phyloP scores from a whole-genome alignment of 192 early-diverging fungal species.

The Phycomyces blakesleeanus region DNA sequence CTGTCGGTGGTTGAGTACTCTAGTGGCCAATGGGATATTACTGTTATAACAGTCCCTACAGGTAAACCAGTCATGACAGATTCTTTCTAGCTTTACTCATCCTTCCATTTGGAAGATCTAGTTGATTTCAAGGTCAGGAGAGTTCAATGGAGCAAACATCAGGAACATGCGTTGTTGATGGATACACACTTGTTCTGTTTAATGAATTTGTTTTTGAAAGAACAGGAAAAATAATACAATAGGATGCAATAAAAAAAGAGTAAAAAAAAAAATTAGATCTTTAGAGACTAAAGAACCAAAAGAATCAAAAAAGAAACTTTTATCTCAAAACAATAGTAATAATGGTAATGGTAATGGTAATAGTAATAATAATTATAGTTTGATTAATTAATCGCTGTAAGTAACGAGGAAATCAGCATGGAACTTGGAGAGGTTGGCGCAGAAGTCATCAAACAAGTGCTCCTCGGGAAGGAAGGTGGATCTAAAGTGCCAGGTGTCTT shows the following conservation, averaged over 20 bases:
- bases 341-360: too few species aligned
- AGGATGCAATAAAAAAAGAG: background rate
- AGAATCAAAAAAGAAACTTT: too few species aligned
- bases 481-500: constrained; percentile 91
- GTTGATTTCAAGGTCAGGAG: constrained; percentile 59
- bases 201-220: background rate
- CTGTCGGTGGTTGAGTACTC: background rate
- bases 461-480: constrained; percentile 93
- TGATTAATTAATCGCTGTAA: constrained; percentile 10
- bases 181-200: constrained; percentile 72
- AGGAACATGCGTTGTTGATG: constrained; percentile 69
- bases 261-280: background rate
- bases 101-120: background rate
- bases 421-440: constrained; percentile 68
- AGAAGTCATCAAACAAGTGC: constrained; percentile 87
- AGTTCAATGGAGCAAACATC: constrained; percentile 66
- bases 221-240: background rate
- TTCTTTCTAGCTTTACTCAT: background rate
- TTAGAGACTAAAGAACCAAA: too few species aligned
- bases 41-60: constrained; percentile 50
- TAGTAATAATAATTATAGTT: too few species aligned
- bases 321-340: too few species aligned
- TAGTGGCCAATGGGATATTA: constrained; percentile 16
- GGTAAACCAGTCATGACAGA: constrained; percentile 25
- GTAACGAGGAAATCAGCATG: constrained; percentile 68